These are phyloP conservation scores for Fusarium sp. DNA, from an alignment of 2,329 filamentous ascomycete genomes.

Conservation along the genomic window DNA sequence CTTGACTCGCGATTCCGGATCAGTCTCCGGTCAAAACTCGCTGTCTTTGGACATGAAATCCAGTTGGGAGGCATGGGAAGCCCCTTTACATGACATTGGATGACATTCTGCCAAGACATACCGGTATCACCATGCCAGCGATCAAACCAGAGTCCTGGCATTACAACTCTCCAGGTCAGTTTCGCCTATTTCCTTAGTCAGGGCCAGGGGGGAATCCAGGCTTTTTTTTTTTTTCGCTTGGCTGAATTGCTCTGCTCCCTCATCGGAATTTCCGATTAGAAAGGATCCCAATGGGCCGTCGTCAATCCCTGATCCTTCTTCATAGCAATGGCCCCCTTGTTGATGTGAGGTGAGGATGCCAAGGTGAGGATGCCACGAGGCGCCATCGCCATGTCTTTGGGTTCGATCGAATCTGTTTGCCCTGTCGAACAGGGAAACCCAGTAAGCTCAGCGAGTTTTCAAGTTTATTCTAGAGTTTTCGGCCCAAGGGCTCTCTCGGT, in stretches of 20 bases:
- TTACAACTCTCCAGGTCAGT: conserved; percentile 25
- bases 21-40: conserved; percentile 1
- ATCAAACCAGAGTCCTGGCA: conserved; percentile 29
- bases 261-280: conserved; percentile 20
- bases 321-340: conserved; percentile 20
- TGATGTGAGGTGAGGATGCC: conserved; percentile 14
- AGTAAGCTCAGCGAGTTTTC: conserved; percentile 1
- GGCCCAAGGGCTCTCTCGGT: conserved; percentile 29
- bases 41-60: conserved; percentile 1
- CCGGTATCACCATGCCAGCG: conserved; percentile 12
- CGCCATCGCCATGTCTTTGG: conserved; percentile 27
- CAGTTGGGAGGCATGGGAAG: not conserved
- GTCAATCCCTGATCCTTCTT: conserved; percentile 29
- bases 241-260: not conserved
- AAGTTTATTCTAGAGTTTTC: conserved; percentile 7
- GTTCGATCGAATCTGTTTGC: conserved; percentile 26
- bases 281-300: conserved; percentile 20
- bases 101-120: conserved; percentile 38
- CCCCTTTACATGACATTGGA: conserved; percentile 23
- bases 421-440: not conserved
- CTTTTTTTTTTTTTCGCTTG: conserved; percentile 3
- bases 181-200: conserved; percentile 31
- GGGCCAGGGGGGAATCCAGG: conserved; percentile 1
- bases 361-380: conserved; percentile 17
- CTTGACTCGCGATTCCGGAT: conserved; percentile 35